phyloP scores from a whole-genome alignment of 1,139 yeast genomes.

The Suhomyces choctaworum region DNA sequence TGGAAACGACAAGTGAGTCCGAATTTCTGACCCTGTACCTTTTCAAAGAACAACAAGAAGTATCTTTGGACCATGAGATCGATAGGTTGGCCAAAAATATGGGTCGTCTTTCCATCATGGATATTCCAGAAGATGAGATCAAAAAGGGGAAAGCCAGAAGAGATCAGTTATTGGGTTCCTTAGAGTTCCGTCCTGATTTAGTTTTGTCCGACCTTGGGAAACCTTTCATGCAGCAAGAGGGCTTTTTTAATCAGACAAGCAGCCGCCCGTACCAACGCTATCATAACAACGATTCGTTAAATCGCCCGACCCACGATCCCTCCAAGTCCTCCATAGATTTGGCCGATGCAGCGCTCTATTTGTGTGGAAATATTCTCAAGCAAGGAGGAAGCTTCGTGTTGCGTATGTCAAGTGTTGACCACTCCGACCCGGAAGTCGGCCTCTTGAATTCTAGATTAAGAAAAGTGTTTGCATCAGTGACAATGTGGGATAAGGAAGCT shows the following conservation, averaged over 20 bases:
- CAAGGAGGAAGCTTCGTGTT: constrained; percentile 74
- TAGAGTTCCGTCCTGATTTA: constrained; percentile 47
- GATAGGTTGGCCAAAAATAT: constrained; percentile 19
- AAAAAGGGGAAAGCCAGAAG: constrained; percentile 11
- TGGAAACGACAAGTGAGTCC: constrained; percentile 11
- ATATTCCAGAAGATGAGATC: constrained; percentile 14
- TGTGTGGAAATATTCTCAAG: constrained; percentile 67
- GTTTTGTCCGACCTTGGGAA: constrained; percentile 86
- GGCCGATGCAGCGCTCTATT: constrained; percentile 85
- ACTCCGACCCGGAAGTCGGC: constrained; percentile 52
- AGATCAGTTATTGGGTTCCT: constrained; percentile 8
- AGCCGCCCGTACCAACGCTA: constrained; percentile 61
- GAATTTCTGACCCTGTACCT: constrained; percentile 26
- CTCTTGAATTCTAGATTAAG: constrained; percentile 56
- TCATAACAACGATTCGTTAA: constrained; percentile 28
- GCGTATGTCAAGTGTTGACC: constrained; percentile 65
- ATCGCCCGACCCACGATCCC: constrained; percentile 27
- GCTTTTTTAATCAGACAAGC: constrained; percentile 72
- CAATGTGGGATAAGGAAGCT: constrained; percentile 18
- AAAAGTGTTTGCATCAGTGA: constrained; percentile 57
- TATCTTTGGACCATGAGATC: constrained; percentile 20
- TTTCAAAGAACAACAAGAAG: constrained; percentile 30
- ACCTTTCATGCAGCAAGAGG: constrained; percentile 64
- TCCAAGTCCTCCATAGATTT: constrained; percentile 52
- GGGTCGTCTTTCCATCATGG: constrained; percentile 16